phyloP scores from a whole-genome alignment of 345 rosid species.

The Eucalyptus leucophloia region DNA sequence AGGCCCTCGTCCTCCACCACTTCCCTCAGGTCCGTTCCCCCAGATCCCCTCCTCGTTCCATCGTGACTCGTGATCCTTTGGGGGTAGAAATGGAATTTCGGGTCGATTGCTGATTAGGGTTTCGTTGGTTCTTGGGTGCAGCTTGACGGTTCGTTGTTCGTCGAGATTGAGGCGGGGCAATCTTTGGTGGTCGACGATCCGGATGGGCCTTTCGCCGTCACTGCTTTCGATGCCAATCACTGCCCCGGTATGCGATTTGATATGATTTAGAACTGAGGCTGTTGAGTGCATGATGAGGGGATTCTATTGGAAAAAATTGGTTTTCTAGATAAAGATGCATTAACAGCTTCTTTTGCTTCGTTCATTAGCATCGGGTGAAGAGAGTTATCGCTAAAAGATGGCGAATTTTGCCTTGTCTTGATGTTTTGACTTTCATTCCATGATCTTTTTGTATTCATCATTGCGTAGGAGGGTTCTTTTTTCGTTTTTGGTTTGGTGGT shows the following conservation, averaged over 20 bases:
- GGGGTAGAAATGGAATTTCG: neutral
- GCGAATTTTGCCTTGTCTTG: neutral
- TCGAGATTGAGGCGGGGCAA: conserved; percentile 54
- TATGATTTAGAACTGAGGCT: neutral
- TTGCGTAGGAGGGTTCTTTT: neutral
- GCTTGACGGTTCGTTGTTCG: conserved; percentile 52
- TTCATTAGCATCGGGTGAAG: neutral
- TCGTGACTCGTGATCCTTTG: neutral
- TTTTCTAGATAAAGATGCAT: neutral
- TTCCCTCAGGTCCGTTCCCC: conserved; percentile 33
- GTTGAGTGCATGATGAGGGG: neutral
- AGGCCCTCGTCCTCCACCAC: conserved; percentile 42
- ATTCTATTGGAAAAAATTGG: neutral
- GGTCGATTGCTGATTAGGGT: neutral
- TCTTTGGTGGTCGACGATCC: conserved; percentile 41
- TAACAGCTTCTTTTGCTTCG: neutral
- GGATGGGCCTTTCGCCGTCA: conserved; percentile 46
- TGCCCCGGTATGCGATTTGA: conserved; percentile 34
- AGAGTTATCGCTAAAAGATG: neutral
- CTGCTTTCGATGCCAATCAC: conserved; percentile 82
- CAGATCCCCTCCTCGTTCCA: neutral
- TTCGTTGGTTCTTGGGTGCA: neutral
- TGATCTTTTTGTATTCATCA: neutral
- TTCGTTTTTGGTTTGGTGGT: neutral
- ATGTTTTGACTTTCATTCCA: neutral